A percentile compares a stretch with the other conserved stretches of the same genome.
These are phyloP conservation scores for Lathyrus tuberosus DNA, from an alignment of 306 rosid genomes.

Conservation along the genomic window DNA sequence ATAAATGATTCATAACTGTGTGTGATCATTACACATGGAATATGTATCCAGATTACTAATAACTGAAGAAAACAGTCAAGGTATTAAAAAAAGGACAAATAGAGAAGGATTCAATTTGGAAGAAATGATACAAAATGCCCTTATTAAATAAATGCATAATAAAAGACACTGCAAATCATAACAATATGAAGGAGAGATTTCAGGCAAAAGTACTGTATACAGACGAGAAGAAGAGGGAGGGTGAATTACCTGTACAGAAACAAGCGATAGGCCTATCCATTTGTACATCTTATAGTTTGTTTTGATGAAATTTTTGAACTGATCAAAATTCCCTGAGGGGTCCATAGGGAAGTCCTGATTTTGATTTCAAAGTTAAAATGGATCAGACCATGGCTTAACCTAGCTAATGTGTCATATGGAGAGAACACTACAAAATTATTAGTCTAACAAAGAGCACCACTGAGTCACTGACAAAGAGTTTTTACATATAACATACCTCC, in stretches of 20 bases:
- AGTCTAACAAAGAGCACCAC: constrained; percentile 17
- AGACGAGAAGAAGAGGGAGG: constrained; percentile 32
- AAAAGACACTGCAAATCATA: constrained; percentile 2
- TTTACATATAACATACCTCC: constrained; percentile 48
- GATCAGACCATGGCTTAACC: constrained; percentile 27
- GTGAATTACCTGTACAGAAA: constrained; percentile 65
- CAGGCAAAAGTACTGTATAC: not conserved
- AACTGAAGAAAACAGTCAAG: constrained; percentile 11
- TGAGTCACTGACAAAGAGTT: not conserved
- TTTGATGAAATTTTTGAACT: constrained; percentile 64
- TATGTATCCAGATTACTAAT: constrained; percentile 10
- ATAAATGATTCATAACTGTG: too few relatives aligned
- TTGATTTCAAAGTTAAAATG: constrained; percentile 33
- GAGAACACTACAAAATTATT: not conserved
- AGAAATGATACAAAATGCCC: not conserved
- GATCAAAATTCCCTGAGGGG: constrained; percentile 66
- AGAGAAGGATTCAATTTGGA: too few relatives aligned
- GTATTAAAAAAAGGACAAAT: too few relatives aligned
- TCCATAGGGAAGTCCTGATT: constrained; percentile 81
- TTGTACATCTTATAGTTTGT: constrained; percentile 70
- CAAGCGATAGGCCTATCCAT: constrained; percentile 69
- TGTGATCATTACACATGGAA: not conserved
- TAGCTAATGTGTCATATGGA: constrained; percentile 17
- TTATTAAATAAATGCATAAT: not conserved
- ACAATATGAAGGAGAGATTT: constrained; percentile 25